Evolutionary conservation across 345 rosid species (phyloP).

Genomic region (Eucalyptus shirleyi): DNA sequence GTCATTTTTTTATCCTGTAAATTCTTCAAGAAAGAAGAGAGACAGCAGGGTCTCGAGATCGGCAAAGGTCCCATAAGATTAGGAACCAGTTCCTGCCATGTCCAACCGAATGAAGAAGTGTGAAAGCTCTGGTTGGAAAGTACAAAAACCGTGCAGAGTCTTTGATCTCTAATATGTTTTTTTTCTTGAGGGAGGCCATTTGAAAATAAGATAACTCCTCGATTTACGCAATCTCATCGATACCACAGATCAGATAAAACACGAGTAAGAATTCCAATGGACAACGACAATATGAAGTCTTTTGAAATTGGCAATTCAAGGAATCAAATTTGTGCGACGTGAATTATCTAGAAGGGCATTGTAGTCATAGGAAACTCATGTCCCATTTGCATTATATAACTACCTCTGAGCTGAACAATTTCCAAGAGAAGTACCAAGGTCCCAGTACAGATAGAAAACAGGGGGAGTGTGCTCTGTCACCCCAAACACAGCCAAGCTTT

Average conservation of each 20-base stretch:
- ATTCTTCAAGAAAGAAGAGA: background rate
- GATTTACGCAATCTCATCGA: background rate
- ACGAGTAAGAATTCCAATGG: background rate
- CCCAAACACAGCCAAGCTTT: background rate
- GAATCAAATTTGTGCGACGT: background rate
- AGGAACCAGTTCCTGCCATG: background rate
- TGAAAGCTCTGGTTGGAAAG: background rate
- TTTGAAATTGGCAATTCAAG: background rate
- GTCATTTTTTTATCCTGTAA: background rate
- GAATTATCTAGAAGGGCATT: background rate
- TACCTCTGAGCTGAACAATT: background rate
- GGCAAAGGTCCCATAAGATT: background rate
- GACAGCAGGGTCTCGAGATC: background rate
- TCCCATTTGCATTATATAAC: background rate
- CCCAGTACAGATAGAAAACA: background rate
- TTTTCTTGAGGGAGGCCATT: background rate
- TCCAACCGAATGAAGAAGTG: background rate
- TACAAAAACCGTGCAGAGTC: background rate
- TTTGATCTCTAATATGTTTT: background rate
- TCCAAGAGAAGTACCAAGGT: background rate
- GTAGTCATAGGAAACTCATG: background rate
- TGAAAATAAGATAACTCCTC: background rate
- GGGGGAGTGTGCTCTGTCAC: background rate
- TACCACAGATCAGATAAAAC: background rate
- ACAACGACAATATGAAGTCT: background rate